phyloP scores from a whole-genome alignment of 2,329 filamentous ascomycete species.

The Phialemoniopsis sp. region DNA sequence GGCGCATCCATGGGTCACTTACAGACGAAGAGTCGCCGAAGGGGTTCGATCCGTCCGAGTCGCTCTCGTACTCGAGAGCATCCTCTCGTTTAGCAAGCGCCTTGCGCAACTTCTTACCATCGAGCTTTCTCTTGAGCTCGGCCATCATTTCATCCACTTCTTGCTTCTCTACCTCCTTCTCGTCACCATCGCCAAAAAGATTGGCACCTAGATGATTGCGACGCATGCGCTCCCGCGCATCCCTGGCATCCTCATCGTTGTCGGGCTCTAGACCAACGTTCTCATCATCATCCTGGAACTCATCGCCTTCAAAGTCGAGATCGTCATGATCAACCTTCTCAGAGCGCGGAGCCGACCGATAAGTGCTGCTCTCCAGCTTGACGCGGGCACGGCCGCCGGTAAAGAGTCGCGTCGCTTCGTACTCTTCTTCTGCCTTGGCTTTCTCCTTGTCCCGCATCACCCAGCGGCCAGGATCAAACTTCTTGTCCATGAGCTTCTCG shows the following conservation, averaged over 20 bases:
- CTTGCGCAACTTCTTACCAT: constrained; percentile 75
- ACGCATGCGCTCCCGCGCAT: constrained; percentile 68
- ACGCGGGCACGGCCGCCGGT: constrained; percentile 46
- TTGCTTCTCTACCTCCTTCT: constrained; percentile 70
- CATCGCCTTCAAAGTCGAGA: constrained; percentile 62
- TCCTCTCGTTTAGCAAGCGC: constrained; percentile 80
- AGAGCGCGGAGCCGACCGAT: constrained; percentile 52
- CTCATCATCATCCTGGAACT: constrained; percentile 89
- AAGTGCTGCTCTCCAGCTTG: constrained; percentile 66
- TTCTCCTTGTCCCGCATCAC: constrained; percentile 67
- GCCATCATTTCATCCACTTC: constrained; percentile 66
- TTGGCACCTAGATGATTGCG: constrained; percentile 84
- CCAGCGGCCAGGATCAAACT: constrained; percentile 74
- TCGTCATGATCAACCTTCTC: constrained; percentile 70
- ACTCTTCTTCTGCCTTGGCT: constrained; percentile 51
- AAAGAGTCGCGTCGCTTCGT: constrained; percentile 52
- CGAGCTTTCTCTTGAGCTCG: constrained; percentile 63
- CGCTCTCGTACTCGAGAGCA: constrained; percentile 80
- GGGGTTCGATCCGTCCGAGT: constrained; percentile 32
- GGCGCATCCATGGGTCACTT: constrained; percentile 7
- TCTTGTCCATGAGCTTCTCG: constrained; percentile 77
- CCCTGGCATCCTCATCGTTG: constrained; percentile 76
- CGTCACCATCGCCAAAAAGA: constrained; percentile 67
- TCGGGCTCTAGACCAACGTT: constrained; percentile 70
- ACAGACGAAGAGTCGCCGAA: constrained; percentile 29